phyloP scores from a whole-genome alignment of 192 early-diverging fungal genomes.

The Coemansia sp. region DNA sequence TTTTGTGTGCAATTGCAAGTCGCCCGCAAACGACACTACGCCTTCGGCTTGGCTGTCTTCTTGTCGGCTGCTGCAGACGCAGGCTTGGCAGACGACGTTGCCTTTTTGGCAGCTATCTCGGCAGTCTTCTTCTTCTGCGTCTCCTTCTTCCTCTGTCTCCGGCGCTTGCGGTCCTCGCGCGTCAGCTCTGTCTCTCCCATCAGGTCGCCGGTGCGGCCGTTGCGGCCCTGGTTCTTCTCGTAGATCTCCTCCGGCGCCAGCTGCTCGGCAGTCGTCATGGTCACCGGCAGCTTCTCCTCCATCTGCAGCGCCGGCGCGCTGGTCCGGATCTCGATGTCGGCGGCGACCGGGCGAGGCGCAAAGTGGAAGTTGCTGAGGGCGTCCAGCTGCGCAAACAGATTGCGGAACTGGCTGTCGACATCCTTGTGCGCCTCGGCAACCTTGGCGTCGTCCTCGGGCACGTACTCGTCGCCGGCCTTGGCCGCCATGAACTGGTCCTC shows the following conservation, averaged over 20 bases:
- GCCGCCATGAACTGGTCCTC: constrained; percentile 81
- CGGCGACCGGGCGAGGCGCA: constrained; percentile 74
- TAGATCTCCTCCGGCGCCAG: constrained; percentile 90
- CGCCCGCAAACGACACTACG: background rate
- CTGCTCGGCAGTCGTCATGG: constrained; percentile 75
- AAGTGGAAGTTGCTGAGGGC: constrained; percentile 94
- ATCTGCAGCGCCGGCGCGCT: constrained; percentile 83
- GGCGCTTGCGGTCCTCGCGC: constrained; percentile 69
- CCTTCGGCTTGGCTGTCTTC: background rate
- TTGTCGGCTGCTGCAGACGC: constrained; percentile 7
- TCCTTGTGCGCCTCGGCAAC: constrained; percentile 81
- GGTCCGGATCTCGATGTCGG: constrained; percentile 74
- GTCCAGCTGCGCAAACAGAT: constrained; percentile 82
- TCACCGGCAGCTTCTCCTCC: constrained; percentile 92
- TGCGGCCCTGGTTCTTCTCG: constrained; percentile 61
- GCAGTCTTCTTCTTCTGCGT: constrained; percentile 59
- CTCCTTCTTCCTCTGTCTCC: constrained; percentile 66
- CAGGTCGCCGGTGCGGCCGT: constrained; percentile 55
- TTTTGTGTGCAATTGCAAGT: too few relatives aligned
- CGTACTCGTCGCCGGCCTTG: constrained; percentile 50
- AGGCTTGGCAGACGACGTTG: background rate
- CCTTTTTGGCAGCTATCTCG: constrained; percentile 10
- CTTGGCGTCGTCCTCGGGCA: constrained; percentile 63
- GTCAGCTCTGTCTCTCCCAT: constrained; percentile 79
- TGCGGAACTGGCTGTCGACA: constrained; percentile 72